Evolutionary conservation across 306 rosid genomes (phyloP).

Genomic region (Quercus wislizeni): DNA sequence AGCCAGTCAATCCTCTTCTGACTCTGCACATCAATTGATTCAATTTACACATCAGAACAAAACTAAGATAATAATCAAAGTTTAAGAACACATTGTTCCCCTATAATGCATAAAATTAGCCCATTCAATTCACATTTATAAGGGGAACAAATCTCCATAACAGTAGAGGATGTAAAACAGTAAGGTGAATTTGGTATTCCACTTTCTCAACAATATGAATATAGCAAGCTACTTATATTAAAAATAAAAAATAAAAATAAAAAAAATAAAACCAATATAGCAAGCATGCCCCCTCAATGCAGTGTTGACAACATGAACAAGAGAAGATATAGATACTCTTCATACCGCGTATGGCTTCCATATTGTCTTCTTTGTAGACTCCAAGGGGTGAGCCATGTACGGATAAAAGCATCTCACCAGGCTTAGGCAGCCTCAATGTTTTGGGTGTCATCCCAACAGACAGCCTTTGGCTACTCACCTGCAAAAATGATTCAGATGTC

Average conservation of each 20-base stretch:
- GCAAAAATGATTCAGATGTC: slow-evolving; percentile 15
- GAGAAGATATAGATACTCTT: slow-evolving; percentile 6
- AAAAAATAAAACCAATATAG: neutral
- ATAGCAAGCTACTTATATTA: neutral
- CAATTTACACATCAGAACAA: slow-evolving; percentile 21
- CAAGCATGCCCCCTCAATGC: neutral
- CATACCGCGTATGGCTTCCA: slow-evolving; percentile 88
- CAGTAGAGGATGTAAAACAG: neutral
- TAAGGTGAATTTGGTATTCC: neutral
- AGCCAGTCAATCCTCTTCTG: slow-evolving; percentile 55
- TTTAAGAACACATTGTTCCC: neutral
- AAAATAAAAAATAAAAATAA: too few relatives aligned
- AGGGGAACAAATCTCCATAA: neutral
- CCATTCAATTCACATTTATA: neutral
- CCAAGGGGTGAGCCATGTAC: slow-evolving; percentile 93
- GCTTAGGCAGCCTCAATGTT: slow-evolving; percentile 73
- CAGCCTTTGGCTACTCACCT: slow-evolving; percentile 73
- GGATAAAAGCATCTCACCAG: slow-evolving; percentile 89
- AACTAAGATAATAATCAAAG: neutral
- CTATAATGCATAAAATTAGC: neutral
- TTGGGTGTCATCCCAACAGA: slow-evolving; percentile 89
- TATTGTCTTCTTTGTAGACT: slow-evolving; percentile 78
- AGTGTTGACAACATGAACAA: slow-evolving; percentile 5
- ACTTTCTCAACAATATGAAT: neutral
- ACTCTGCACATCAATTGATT: slow-evolving; percentile 44